Evolutionary conservation across 2,329 filamentous ascomycete genomes (phyloP), one percentile per base, ranked within the genome.

Genomic region (Nemania diffusa): DNA sequence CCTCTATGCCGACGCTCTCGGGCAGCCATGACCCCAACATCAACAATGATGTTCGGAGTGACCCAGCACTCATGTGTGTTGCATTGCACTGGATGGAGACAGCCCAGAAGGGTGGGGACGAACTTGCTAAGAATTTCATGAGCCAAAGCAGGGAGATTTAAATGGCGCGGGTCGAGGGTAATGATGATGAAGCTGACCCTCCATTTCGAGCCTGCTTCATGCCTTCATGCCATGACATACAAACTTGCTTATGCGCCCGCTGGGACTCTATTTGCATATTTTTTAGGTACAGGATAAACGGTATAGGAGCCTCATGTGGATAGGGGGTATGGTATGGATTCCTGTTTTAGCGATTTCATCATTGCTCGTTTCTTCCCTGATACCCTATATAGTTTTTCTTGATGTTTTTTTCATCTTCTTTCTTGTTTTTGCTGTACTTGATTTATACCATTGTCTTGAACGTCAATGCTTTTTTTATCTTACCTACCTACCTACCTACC

Each of bases 21-120:
- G 77, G 77, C 20, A 72, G 74, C 44, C 73, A 76, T 22, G 78
- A 77, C 32, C 62, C 73, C 1, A 74, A 73, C 42, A 78, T 78
- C 59, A 81, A 83, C 55, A 82, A 81, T 20, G 81, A 87, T 66
- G 84, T 87, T 40, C 79, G 93, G 72, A 94, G 90, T 67, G 93
- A 97, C 78, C 92, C 93, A 1, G 91, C 91, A 61, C 89, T 94
- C 48, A 96, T 98, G 92, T 97, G 94, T 75, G 88, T 97, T 64
- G 95, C 95, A 9, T 90, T 97, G 80, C 95, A 98, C 83, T 98
- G 95, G 94, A 97, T 98, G 94, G 93, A 95, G 81, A 85, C 92
- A 71, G 94, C 92, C 42, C 92, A 93, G 73, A 87, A 87, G 62
- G 94, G 94, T n/a, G 94, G 94, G 0, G 95, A 98, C 78, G 88